Evolutionary conservation across 1,284 basidiomycete species (phyloP).

Genomic region (Sanghuangporus sanghuang): DNA sequence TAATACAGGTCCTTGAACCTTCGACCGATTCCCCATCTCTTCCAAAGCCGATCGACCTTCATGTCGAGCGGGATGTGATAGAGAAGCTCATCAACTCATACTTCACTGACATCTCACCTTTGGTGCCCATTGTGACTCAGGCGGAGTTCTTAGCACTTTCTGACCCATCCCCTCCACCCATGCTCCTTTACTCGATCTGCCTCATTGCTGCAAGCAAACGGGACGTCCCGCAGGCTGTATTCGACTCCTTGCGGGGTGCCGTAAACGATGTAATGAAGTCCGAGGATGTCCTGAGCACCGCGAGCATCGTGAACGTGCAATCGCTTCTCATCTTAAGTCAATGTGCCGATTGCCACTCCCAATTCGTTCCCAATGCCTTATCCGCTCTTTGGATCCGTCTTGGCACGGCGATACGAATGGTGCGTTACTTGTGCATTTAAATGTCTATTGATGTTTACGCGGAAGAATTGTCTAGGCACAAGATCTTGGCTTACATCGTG

Average conservation of each 20-base stretch:
- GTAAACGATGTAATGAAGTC: conserved; percentile 85
- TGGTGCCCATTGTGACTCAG: conserved; percentile 84
- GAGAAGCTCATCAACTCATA: conserved; percentile 87
- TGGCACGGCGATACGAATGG: conserved; percentile 83
- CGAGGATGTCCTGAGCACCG: conserved; percentile 86
- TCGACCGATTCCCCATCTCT: conserved; percentile 48
- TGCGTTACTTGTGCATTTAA: conserved; percentile 30
- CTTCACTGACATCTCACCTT: conserved; percentile 80
- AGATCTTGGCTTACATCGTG: conserved; percentile 87
- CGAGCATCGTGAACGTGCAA: conserved; percentile 86
- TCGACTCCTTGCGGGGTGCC: conserved; percentile 77
- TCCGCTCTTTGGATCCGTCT: conserved; percentile 75
- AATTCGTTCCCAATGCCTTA: conserved; percentile 69
- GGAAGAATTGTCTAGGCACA: conserved; percentile 60
- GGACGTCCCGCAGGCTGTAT: conserved; percentile 78
- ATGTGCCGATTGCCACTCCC: conserved; percentile 76
- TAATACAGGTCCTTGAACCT: conserved; percentile 80
- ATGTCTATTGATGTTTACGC: neutral
- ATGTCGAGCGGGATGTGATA: conserved; percentile 73
- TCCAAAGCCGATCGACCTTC: conserved; percentile 60
- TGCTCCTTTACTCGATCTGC: conserved; percentile 90
- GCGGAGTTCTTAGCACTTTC: conserved; percentile 74
- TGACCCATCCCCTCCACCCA: conserved; percentile 64
- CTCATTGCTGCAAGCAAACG: conserved; percentile 84
- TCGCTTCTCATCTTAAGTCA: conserved; percentile 81